These are phyloP conservation scores for Monosporascus sp. DNA, from an alignment of 2,329 filamentous ascomycete genomes.

Conservation along the genomic window DNA sequence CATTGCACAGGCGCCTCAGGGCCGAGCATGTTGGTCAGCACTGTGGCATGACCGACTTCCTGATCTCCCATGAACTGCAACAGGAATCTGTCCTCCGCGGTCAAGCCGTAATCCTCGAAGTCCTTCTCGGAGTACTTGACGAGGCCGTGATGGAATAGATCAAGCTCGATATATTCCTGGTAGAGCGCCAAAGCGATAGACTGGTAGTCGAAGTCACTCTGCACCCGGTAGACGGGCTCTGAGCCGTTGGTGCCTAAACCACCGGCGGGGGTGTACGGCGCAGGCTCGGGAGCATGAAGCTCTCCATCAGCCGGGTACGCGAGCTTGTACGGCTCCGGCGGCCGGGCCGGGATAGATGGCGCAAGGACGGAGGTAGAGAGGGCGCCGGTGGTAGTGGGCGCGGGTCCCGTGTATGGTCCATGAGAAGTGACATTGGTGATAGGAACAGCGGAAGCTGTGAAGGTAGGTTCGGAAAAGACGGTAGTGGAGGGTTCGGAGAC, in stretches of 20 bases:
- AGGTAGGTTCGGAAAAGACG: conserved; percentile 21
- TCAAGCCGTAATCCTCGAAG: conserved; percentile 63
- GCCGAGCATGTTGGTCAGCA: conserved; percentile 74
- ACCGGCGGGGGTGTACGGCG: conserved; percentile 66
- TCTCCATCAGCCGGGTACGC: conserved; percentile 67
- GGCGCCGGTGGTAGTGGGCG: conserved; percentile 64
- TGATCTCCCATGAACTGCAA: conserved; percentile 74
- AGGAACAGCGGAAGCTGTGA: conserved; percentile 22
- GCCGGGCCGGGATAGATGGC: conserved; percentile 50
- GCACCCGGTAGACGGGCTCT: conserved; percentile 67
- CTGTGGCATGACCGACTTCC: conserved; percentile 70
- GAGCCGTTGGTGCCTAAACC: conserved; percentile 75
- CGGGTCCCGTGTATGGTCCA: conserved; percentile 60
- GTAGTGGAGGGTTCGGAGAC: conserved; percentile 31
- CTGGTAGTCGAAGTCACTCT: conserved; percentile 80
- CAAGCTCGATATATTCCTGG: conserved; percentile 80
- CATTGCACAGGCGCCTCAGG: conserved; percentile 65
- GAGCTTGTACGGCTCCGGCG: conserved; percentile 55
- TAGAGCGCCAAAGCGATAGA: conserved; percentile 70
- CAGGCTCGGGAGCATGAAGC: conserved; percentile 62
- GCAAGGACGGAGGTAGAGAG: conserved; percentile 52
- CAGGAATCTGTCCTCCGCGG: conserved; percentile 61
- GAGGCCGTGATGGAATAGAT: conserved; percentile 74
- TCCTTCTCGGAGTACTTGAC: conserved; percentile 63
- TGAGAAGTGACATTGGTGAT: conserved; percentile 59